Percentiles rank a stretch among this genome's conserved stretches.
Conservation (phyloP, 208 protist genomes). For the Trypanosoma avium region DNA sequence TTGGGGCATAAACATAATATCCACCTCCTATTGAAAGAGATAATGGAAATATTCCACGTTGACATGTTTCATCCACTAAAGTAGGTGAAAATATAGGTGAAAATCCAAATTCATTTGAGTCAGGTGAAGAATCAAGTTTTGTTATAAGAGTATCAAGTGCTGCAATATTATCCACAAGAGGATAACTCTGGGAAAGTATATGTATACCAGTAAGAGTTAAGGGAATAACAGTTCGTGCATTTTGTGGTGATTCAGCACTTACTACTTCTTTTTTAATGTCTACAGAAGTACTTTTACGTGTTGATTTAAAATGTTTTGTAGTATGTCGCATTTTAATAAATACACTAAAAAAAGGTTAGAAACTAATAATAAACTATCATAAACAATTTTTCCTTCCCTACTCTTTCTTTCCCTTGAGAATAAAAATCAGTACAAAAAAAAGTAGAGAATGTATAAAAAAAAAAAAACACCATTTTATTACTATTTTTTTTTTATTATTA, state of each 20-base stretch:
- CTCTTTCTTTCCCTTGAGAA: too few species aligned
- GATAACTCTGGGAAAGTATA: constrained; percentile 32
- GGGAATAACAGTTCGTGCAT: constrained; percentile 34
- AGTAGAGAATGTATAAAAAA: too few species aligned
- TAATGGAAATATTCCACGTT: constrained; percentile 76
- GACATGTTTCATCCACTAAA: constrained; percentile 68
- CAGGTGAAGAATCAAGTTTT: constrained; percentile 24
- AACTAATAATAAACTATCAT: too few species aligned
- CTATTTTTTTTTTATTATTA: too few species aligned
- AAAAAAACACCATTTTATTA: too few species aligned
- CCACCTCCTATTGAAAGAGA: constrained; percentile 26
- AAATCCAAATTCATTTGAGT: constrained; percentile 53
- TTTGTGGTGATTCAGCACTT: constrained; percentile 2
- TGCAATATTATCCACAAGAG: constrained; percentile 28
- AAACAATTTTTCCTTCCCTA: too few species aligned
- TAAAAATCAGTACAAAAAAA: too few species aligned
- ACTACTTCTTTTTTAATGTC: constrained; percentile 42
- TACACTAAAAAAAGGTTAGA: background rate
- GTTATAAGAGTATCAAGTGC: constrained; percentile 47
- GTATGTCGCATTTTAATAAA: constrained; percentile 20
- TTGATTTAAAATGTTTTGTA: constrained; percentile 15
- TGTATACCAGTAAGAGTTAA: constrained; percentile 26
- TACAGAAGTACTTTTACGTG: constrained; percentile 1
- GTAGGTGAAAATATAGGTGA: constrained; percentile 65
- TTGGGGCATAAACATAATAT: constrained; percentile 63